Base-by-base conservation (phyloP, 2,329 filamentous ascomycete species). In the Alternaria longipes region DNA sequence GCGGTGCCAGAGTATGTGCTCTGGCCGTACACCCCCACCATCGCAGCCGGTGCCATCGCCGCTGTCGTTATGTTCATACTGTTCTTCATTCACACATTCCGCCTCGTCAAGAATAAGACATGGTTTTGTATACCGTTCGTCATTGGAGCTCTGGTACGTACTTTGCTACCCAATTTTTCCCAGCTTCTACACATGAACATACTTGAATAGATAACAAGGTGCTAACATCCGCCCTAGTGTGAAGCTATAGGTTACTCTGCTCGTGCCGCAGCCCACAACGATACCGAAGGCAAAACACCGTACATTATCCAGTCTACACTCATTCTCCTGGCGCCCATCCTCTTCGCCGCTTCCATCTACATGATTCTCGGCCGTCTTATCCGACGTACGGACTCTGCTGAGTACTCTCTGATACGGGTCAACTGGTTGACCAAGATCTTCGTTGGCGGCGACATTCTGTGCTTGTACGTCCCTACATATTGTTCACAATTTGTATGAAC, bases 341-440 rank as follows among this genome's bases (percentile, higher is more conserved):
- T 84, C 40, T 82, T 83, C 64, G 82, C 82, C 4, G 82, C 81
- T 1, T 80, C 80, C 5, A 74, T 84, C 46, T 84, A 84, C 73
- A 83, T 84, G 80, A 80, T 79, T 1, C 78, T 83, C 16, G 76
- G 80, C 8, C 78, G 81, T 22, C 66, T 83, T 26, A 78, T 83
- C n/a, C 55, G 60, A 14, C 75, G 78, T 47, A 75, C 82, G 4
- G 75, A 82, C 20, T 83, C 80, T 3, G 75, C 80, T n/a, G 58
- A 74, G 0, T 75, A 80, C 64, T 81, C 83, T 0, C 60, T 84
- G 20, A 77, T 86, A 44, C 67, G 75, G 1, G 73, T 78, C 1
- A 77, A 60, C 8, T 83, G 82, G 80, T 72, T 88, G 6, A 87
- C 86, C 3, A 84, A 81, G 55, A 77, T 84, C 36, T 89, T 89